These are phyloP conservation scores for Amphirosellinia nigrospora DNA, from an alignment of 495 filamentous ascomycete genomes.

Conservation along the genomic window DNA sequence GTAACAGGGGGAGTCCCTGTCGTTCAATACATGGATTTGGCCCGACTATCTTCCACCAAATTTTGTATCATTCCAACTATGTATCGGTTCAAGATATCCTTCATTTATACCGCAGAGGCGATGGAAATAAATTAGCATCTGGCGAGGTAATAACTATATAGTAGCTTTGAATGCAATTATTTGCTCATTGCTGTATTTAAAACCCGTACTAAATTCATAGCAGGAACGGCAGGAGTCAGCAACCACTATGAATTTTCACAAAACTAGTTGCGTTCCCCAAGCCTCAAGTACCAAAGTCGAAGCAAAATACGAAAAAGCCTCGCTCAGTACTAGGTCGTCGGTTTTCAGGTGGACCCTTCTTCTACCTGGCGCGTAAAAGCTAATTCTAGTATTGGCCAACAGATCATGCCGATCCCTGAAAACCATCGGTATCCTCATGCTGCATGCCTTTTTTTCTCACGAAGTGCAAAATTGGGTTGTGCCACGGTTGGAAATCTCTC, in stretches of 20 bases:
- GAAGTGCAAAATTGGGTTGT: neutral
- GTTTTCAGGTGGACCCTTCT: neutral
- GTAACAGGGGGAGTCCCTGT: too few species aligned
- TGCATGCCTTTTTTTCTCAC: neutral
- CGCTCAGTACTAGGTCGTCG: neutral
- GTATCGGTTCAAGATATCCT: too few species aligned
- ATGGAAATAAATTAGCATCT: neutral
- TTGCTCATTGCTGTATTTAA: neutral
- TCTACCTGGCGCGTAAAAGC: neutral
- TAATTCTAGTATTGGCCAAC: neutral
- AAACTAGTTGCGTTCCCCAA: neutral
- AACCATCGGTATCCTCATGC: neutral
- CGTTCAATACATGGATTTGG: too few species aligned
- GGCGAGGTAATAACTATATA: too few species aligned
- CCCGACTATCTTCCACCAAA: too few species aligned
- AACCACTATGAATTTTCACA: neutral
- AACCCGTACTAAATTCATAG: neutral
- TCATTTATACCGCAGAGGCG: neutral
- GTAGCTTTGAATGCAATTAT: neutral
- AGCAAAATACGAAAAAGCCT: neutral
- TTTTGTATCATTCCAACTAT: too few species aligned
- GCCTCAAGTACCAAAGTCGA: neutral
- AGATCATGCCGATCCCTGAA: neutral
- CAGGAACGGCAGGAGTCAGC: neutral
- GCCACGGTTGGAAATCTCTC: too few species aligned